Evolutionary conservation across 768 basidiomycete species (phyloP).

Genomic region (Scleroderma citrinum): DNA sequence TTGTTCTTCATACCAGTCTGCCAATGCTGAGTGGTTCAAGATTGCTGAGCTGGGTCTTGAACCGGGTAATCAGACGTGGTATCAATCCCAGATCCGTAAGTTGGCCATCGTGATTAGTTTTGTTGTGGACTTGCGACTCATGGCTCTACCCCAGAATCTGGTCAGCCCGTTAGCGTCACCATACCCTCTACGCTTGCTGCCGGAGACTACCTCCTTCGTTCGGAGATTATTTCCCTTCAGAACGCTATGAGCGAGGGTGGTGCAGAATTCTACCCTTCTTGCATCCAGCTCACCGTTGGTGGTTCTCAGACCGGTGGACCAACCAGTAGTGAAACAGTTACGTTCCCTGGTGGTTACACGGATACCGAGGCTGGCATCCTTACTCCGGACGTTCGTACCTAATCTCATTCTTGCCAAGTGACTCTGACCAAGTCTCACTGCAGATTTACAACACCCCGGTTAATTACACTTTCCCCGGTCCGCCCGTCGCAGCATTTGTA

Average conservation of each 20-base stretch:
- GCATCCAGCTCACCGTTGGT: conserved; percentile 22
- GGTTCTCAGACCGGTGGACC: conserved; percentile 22
- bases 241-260: conserved; percentile 46
- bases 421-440: neutral
- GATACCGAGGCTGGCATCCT: conserved; percentile 66
- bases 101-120: conserved; percentile 6
- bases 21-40: conserved; percentile 67
- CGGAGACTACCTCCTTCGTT: conserved; percentile 69
- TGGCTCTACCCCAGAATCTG: conserved; percentile 25
- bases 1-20: conserved; percentile 51
- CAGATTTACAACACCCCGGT: conserved; percentile 24
- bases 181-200: conserved; percentile 49
- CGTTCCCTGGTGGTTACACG: conserved; percentile 65
- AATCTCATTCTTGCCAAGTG: neutral
- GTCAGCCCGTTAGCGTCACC: conserved; percentile 32
- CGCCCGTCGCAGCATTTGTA: conserved; percentile 38
- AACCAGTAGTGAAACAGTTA: conserved; percentile 35
- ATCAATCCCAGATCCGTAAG: conserved; percentile 44
- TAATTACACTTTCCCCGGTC: conserved; percentile 49
- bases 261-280: conserved; percentile 36
- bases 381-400: conserved; percentile 35
- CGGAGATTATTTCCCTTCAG: conserved; percentile 77
- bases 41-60: conserved; percentile 48
- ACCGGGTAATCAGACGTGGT: conserved; percentile 36
- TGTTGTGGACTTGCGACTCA: conserved; percentile 1